Base-by-base conservation (phyloP, 306 rosid species). In the Cicer arietinum region DNA sequence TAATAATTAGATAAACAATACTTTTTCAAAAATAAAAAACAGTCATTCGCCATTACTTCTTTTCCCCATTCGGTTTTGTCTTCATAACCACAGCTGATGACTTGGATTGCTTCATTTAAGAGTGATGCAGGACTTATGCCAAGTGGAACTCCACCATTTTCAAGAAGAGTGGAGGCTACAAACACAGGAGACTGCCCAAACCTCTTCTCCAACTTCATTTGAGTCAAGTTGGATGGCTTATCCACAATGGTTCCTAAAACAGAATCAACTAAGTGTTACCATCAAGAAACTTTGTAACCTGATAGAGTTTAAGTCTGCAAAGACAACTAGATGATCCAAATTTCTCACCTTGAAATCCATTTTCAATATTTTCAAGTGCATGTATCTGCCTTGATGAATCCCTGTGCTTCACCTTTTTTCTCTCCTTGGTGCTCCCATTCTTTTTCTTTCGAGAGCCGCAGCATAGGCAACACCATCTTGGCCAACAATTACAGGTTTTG, bases 21-120 rank as follows among this genome's bases (percentile, higher is more conserved):
- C 78, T 3, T 22, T 14, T 4, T 12, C 7, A 73, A 81, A 75
- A 18, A 1, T 20, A 20, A 16, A 16, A 75, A 66, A 35, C 2
- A 5, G 6, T 43, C 39, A 2, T 54, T 57, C 46, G 4, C 51
- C 22, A 39, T 41, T 73, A 90, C 96, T 78, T 90, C 96, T 83
- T 90, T 90, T 77, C 93, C 96, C 96, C 96, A 88, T 77, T 88
- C 93, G 16, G 90, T 85, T 83, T 90, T 90, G 74, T 85, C 96
- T 82, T 89, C 96, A 25, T 88, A 90, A 13, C 96, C 96, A 53
- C 96, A 90, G 74, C 91, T 88, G 70, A 90, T 88, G 56, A 90
- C 96, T 79, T 87, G 96, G 74, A 90, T 82, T 52, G 90, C 91
- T 82, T 90, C 93, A 43, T 85, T 87, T 44, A 90, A 69, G 25